Percentiles rank a stretch among this genome's conserved stretches.
Conservation (phyloP, 179 eudicot genomes). For the Corrigiola litoralis region DNA sequence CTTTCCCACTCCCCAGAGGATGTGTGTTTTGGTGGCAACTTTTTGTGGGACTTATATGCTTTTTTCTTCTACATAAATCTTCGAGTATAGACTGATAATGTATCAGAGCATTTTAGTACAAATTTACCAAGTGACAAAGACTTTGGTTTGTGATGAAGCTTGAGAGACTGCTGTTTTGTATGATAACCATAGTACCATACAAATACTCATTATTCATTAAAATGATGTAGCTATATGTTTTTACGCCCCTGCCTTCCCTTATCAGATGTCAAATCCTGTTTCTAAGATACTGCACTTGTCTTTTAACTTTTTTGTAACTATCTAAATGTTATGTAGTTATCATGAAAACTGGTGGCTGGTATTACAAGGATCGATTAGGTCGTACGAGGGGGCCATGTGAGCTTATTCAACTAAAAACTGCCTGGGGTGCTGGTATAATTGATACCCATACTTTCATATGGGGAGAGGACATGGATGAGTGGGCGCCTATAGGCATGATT, state of each 20-base stretch:
- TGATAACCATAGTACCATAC: background rate
- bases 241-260: background rate
- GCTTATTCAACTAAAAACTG: slow-evolving; percentile 82
- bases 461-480: slow-evolving; percentile 98
- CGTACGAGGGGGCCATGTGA: slow-evolving; percentile 92
- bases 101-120: no score
- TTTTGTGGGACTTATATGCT: no score
- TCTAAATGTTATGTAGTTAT: slow-evolving; percentile 37
- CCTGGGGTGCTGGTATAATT: slow-evolving; percentile 90
- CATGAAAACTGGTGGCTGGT: slow-evolving; percentile 83
- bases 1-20: no score
- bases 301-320: background rate
- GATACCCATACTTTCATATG: slow-evolving; percentile 82
- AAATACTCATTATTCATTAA: no score
- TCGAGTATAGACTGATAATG: no score
- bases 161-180: background rate
- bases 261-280: background rate
- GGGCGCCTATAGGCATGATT: slow-evolving; percentile 94
- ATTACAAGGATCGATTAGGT: slow-evolving; percentile 79
- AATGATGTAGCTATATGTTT: background rate
- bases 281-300: background rate
- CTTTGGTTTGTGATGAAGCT: background rate
- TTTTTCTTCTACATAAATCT: no score
- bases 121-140: no score
- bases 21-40: no score